Conservation (phyloP, 2,329 filamentous ascomycete species). For the Amesomyces nigricolor region DNA sequence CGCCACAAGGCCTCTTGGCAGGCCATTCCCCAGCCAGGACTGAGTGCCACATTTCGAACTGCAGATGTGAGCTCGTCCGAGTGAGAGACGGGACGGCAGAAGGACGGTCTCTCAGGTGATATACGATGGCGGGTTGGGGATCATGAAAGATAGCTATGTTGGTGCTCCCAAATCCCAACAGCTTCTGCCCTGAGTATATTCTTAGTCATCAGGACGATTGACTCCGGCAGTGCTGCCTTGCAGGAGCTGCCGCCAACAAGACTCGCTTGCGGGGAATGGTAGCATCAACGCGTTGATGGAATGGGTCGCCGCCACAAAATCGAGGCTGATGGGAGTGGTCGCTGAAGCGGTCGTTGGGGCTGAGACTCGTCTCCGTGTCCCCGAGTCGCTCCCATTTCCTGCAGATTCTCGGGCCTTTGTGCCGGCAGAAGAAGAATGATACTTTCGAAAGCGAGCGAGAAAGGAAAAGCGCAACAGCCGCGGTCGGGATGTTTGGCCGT, state of each 20-base stretch:
- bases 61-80: conserved; percentile 7
- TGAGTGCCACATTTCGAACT: conserved; percentile 15
- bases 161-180: not conserved
- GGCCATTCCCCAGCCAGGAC: conserved; percentile 1
- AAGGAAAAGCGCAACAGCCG: not conserved
- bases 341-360: not conserved
- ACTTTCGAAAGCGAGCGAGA: not conserved
- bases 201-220: not conserved
- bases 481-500: conserved; percentile 5
- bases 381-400: not conserved
- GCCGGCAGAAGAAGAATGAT: not conserved
- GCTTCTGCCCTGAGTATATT: conserved; percentile 6
- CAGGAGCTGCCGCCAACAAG: not conserved
- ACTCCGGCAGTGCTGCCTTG: conserved; percentile 10
- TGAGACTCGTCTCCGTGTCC: too few relatives aligned
- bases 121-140: conserved; percentile 5
- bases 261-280: not conserved
- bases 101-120: conserved; percentile 1
- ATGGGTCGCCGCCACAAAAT: not conserved
- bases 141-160: not conserved
- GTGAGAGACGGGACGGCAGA: conserved; percentile 8
- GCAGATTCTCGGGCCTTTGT: conserved; percentile 4
- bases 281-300: not conserved
- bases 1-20: conserved; percentile 3
- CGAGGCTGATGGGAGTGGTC: not conserved